Conservation (phyloP, 805 yeast genomes). For the Suhomyces vadensis region DNA sequence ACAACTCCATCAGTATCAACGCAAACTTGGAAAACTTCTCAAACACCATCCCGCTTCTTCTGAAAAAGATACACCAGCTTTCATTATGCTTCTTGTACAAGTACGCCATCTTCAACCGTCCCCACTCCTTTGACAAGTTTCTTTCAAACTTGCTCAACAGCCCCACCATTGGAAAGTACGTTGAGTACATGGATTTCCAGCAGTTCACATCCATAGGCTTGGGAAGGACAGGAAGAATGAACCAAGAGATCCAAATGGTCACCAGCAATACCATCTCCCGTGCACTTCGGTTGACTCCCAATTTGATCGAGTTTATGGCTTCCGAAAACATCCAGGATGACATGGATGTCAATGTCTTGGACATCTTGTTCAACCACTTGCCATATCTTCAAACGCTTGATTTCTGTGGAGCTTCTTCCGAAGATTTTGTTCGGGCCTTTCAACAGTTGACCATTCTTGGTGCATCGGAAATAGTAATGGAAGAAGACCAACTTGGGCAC, state of each 20-base stretch:
- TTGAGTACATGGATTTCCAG: conserved; percentile 79
- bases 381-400: conserved; percentile 68
- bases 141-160: conserved; percentile 51
- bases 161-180: conserved; percentile 55
- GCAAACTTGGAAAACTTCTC: conserved; percentile 53
- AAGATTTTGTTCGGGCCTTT: conserved; percentile 60
- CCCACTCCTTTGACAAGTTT: conserved; percentile 75
- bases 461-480: conserved; percentile 10
- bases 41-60: conserved; percentile 54
- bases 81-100: conserved; percentile 60
- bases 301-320: conserved; percentile 75
- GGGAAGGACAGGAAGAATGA: conserved; percentile 88
- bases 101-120: conserved; percentile 74
- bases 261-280: conserved; percentile 69
- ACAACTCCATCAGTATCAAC: conserved; percentile 52
- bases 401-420: conserved; percentile 84
- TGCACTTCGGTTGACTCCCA: conserved; percentile 63
- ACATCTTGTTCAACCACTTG: conserved; percentile 53
- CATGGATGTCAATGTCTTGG: conserved; percentile 59
- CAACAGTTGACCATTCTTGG: conserved; percentile 35
- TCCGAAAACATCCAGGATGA: conserved; percentile 86
- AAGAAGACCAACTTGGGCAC: conserved; percentile 7
- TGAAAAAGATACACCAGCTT: conserved; percentile 57
- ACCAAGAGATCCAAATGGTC: conserved; percentile 87
- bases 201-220: conserved; percentile 87